Conservation (phyloP, 768 basidiomycete species). For the Scleroderma bovista region DNA sequence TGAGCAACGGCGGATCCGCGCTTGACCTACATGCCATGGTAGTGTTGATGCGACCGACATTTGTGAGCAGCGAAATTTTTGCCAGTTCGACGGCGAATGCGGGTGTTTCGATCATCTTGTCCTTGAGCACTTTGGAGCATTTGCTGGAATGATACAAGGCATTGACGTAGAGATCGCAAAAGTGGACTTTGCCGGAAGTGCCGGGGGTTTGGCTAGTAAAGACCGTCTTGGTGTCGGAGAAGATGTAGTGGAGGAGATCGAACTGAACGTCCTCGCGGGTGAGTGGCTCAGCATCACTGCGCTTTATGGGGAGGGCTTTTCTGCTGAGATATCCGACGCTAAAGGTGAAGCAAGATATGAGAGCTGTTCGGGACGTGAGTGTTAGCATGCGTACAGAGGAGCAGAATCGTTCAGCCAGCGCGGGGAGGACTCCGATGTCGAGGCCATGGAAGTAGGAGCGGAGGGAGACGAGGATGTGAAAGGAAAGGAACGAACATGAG, state of each 20-base stretch:
- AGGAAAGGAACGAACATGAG: slow-evolving; percentile 22
- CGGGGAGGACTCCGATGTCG: slow-evolving; percentile 32
- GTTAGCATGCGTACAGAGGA: slow-evolving; percentile 42
- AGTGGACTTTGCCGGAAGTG: slow-evolving; percentile 52
- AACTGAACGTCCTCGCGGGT: slow-evolving; percentile 83
- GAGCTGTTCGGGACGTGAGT: not conserved
- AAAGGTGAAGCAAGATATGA: slow-evolving; percentile 2
- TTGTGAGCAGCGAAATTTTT: slow-evolving; percentile 80
- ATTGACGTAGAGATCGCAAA: slow-evolving; percentile 79
- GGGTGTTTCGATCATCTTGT: slow-evolving; percentile 80
- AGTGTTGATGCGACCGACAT: slow-evolving; percentile 88
- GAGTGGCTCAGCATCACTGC: slow-evolving; percentile 76
- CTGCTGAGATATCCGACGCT: slow-evolving; percentile 59
- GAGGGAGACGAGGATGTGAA: slow-evolving; percentile 10
- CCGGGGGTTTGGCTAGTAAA: slow-evolving; percentile 65
- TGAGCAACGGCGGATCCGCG: slow-evolving; percentile 4
- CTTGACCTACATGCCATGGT: slow-evolving; percentile 73
- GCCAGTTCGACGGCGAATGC: slow-evolving; percentile 75
- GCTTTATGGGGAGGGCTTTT: slow-evolving; percentile 69
- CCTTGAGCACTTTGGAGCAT: slow-evolving; percentile 83
- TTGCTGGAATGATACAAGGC: slow-evolving; percentile 75
- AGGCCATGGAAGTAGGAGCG: slow-evolving; percentile 41
- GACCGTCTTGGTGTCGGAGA: slow-evolving; percentile 58
- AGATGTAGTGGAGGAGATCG: slow-evolving; percentile 77
- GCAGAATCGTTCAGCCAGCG: slow-evolving; percentile 46